Evolutionary conservation across 2,329 filamentous ascomycete genomes (phyloP).

Genomic region (Colletotrichum sp.): DNA sequence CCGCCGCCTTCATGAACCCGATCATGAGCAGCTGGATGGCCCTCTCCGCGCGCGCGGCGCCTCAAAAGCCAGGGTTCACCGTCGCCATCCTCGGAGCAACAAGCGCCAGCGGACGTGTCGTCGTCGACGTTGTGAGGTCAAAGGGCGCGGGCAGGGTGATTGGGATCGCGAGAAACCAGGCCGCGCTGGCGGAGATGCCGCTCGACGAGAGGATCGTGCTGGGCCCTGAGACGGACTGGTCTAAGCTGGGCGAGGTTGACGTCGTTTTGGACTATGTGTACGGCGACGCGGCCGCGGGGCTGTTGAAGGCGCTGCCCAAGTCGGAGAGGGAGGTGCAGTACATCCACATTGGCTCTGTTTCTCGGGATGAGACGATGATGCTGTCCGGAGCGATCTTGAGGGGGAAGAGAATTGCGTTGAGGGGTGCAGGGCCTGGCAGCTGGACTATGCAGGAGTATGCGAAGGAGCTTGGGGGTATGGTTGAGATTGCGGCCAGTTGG

Average conservation of each 20-base stretch:
- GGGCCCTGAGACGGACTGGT: conserved; percentile 48
- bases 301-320: conserved; percentile 42
- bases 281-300: conserved; percentile 45
- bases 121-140: conserved; percentile 49
- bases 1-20: conserved; percentile 60
- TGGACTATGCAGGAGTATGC: conserved; percentile 36
- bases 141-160: conserved; percentile 55
- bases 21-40: conserved; percentile 64
- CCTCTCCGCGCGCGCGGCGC: conserved; percentile 45
- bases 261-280: conserved; percentile 64
- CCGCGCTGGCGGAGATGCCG: conserved; percentile 42
- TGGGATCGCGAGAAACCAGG: conserved; percentile 53
- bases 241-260: conserved; percentile 49
- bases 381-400: conserved; percentile 49
- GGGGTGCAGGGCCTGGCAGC: conserved; percentile 49
- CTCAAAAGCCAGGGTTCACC: conserved; percentile 45
- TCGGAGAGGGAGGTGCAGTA: conserved; percentile 51
- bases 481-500: conserved; percentile 26
- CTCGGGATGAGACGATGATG: conserved; percentile 35
- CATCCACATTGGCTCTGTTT: conserved; percentile 55
- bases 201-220: conserved; percentile 53
- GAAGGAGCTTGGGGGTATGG: conserved; percentile 26
- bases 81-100: conserved; percentile 59
- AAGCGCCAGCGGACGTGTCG: conserved; percentile 54
- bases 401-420: conserved; percentile 51